Conservation (phyloP, 2,329 filamentous ascomycete species). For the Colletotrichum sojae region DNA sequence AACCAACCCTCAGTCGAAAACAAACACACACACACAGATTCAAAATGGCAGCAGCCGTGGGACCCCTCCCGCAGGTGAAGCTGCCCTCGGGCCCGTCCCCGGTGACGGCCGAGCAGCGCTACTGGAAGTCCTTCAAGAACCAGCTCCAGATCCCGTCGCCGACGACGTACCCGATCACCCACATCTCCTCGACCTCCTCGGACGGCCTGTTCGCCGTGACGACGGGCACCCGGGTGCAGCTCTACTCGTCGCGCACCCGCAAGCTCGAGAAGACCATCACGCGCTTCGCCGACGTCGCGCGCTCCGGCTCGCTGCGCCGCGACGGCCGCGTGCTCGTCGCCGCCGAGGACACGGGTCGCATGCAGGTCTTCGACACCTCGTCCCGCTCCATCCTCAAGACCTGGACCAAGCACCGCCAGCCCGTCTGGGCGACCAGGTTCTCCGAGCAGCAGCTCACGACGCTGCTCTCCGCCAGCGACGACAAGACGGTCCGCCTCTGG, state of each 20-base stretch:
- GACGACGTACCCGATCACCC: conserved; percentile 89
- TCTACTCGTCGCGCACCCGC: conserved; percentile 92
- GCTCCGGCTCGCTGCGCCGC: conserved; percentile 87
- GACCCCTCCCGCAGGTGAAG: conserved; percentile 84
- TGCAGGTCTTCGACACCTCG: conserved; percentile 94
- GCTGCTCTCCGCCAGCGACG: conserved; percentile 91
- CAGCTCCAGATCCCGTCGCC: conserved; percentile 91
- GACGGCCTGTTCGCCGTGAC: conserved; percentile 91
- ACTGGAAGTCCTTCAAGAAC: conserved; percentile 97
- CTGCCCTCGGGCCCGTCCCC: conserved; percentile 86
- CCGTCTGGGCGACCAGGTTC: conserved; percentile 93
- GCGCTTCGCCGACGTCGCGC: conserved; percentile 91
- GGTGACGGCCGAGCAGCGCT: conserved; percentile 91
- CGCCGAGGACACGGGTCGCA: conserved; percentile 90
- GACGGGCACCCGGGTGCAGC: conserved; percentile 92
- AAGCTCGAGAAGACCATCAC: conserved; percentile 96
- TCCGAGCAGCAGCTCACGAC: conserved; percentile 90
- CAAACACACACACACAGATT: conserved; percentile 7
- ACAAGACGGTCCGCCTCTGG: conserved; percentile 94
- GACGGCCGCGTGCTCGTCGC: conserved; percentile 93
- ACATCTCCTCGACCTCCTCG: conserved; percentile 79
- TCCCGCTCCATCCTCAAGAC: conserved; percentile 94
- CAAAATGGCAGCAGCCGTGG: conserved; percentile 88
- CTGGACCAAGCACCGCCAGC: conserved; percentile 94
- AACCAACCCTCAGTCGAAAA: background rate